Conservation (phyloP, 371 early-diverging fungal genomes). For the Rhizopus microsporus region DNA sequence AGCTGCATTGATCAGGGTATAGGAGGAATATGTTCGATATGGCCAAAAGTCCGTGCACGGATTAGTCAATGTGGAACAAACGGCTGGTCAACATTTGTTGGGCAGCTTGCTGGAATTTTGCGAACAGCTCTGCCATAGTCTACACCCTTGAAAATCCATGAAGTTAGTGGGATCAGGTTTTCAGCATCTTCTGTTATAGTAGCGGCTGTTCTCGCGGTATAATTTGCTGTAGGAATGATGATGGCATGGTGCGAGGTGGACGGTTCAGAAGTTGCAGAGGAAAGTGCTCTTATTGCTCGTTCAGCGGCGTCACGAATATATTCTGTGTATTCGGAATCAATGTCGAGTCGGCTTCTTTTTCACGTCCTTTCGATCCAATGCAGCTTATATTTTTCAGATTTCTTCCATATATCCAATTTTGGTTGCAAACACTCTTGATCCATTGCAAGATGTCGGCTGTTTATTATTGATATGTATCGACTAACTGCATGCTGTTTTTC, state of each 20-base stretch:
- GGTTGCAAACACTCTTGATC: slow-evolving; percentile 19
- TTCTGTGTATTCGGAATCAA: slow-evolving; percentile 15
- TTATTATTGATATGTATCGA: slow-evolving; percentile 25
- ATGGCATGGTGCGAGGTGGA: slow-evolving; percentile 18
- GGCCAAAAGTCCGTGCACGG: slow-evolving; percentile 20
- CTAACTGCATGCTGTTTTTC: slow-evolving; percentile 25
- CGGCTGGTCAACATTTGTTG: slow-evolving; percentile 14
- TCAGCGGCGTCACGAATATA: slow-evolving; percentile 14
- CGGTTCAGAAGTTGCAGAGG: slow-evolving; percentile 16
- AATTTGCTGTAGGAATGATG: slow-evolving; percentile 17
- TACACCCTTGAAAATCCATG: slow-evolving; percentile 20
- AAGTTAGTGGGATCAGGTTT: slow-evolving; percentile 15
- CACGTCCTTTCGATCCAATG: slow-evolving; percentile 16
- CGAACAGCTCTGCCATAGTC: slow-evolving; percentile 13
- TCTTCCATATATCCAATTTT: slow-evolving; percentile 17
- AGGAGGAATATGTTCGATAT: slow-evolving; percentile 20
- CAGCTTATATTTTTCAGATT: slow-evolving; percentile 21
- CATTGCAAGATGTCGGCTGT: slow-evolving; percentile 14
- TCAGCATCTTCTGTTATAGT: slow-evolving; percentile 19
- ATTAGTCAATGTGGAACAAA: slow-evolving; percentile 22
- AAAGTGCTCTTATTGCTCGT: slow-evolving; percentile 19
- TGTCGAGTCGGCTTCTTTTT: slow-evolving; percentile 18
- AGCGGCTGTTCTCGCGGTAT: slow-evolving; percentile 10
- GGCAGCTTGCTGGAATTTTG: slow-evolving; percentile 20
- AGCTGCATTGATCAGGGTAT: slow-evolving; percentile 15